Evolutionary conservation across 129 eudicot genomes (phyloP), one percentile per base, ranked within the genome.

Genomic region (Arctium minus): DNA sequence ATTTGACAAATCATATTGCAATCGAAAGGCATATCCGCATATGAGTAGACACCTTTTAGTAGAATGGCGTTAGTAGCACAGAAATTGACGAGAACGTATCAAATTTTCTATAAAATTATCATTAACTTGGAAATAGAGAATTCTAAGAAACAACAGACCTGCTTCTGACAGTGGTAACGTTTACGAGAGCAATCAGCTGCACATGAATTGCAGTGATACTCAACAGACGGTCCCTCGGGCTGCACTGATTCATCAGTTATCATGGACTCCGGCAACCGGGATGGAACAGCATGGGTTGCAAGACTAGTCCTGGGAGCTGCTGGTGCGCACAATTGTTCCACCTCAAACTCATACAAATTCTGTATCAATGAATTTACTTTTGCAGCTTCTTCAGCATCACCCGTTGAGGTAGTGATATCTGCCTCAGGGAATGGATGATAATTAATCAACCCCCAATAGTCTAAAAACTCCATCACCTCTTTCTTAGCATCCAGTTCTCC

Each of bases 141-240:
- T 27, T 82, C 72, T 53, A 48, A 50, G 76, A 86, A 82, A 82
- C 65, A 75, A 86, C 84, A 80, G 80, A 96, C 99, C 99, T 96
- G 96, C 89, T 93, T 96, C 86, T 96, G 99, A 84, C 98, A 96
- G 79, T 96, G 99, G 80, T 93, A 96, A 48, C 99, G 98, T 81
- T 92, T 96, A 73, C 99, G 88, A 67, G 99, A 96, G 85, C 99
- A 96, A 86, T 96, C 99, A 81, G 98, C 99, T 73, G 98, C 86
- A 82, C 99, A 96, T 67, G 98, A 96, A 69, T 96, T 96, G 86
- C 99, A 96, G 77, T 96, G 99, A 83, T 93, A 96, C 86, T 93
- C 98, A 71, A 96, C 99, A 80, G 92, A 74, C 10, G 98, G 98
- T 50, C 92, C 99, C 76, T 96, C 99, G 8, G 93, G 84, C 75